Evolutionary conservation across 495 filamentous ascomycete genomes (phyloP).

Genomic region (Thozetella sp.): DNA sequence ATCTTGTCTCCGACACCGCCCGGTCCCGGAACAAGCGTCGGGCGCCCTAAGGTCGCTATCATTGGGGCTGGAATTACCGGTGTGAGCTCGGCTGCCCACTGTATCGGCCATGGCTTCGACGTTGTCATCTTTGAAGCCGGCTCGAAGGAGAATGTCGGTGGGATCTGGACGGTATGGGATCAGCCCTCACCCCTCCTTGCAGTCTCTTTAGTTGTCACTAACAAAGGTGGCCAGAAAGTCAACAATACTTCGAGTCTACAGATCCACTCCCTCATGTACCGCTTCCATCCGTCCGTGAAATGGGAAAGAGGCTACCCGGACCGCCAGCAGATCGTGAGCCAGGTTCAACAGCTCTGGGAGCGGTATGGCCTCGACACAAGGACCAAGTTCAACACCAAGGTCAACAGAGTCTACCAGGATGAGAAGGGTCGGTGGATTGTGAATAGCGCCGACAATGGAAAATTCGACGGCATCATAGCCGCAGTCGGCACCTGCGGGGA

Average conservation of each 20-base stretch:
- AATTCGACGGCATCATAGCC: slow-evolving; percentile 77
- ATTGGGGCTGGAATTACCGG: slow-evolving; percentile 85
- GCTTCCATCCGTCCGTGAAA: slow-evolving; percentile 79
- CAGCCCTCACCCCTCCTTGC: not conserved
- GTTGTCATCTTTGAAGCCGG: slow-evolving; percentile 77
- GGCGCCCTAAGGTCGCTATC: slow-evolving; percentile 71
- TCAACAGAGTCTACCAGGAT: slow-evolving; percentile 69
- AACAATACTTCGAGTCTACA: slow-evolving; percentile 83
- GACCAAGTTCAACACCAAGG: slow-evolving; percentile 71
- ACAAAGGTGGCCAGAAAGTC: slow-evolving; percentile 57
- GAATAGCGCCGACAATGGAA: slow-evolving; percentile 67
- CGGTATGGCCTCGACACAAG: slow-evolving; percentile 69
- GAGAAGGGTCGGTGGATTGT: slow-evolving; percentile 77
- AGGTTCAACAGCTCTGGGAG: slow-evolving; percentile 74
- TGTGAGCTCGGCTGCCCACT: slow-evolving; percentile 80
- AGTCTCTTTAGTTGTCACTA: slow-evolving; percentile 1
- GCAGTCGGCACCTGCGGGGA: slow-evolving; percentile 81
- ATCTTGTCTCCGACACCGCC: slow-evolving; percentile 73
- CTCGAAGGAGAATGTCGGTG: slow-evolving; percentile 63
- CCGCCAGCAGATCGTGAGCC: slow-evolving; percentile 69
- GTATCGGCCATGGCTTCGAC: slow-evolving; percentile 86
- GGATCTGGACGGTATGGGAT: slow-evolving; percentile 78
- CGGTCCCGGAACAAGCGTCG: slow-evolving; percentile 48
- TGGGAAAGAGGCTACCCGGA: slow-evolving; percentile 78
- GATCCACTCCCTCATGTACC: slow-evolving; percentile 85